Base-by-base conservation (phyloP, 129 eudicot genomes). In the Tagetes erecta region DNA sequence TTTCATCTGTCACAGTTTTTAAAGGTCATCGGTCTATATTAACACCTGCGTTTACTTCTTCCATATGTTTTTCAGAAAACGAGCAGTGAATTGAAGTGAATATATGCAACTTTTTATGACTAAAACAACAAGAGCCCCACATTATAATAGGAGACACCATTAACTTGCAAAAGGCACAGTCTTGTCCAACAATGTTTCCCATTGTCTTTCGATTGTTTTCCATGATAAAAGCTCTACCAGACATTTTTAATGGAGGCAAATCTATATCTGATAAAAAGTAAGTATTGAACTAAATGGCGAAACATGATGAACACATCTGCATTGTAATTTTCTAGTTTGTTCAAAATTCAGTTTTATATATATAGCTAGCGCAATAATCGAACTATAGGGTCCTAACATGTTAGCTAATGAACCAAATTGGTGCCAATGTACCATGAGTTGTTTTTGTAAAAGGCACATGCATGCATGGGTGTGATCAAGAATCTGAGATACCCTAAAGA, bases 151-250 rank as follows among this genome's bases (percentile, higher is more conserved):
- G 64, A n/a, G 41, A 38, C 62, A 50, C 70, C 70, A 39, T 67
- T 82, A 40, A 53, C 71, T 77, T 60, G 77, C 50, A 42, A 77
- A 76, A 65, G 69, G 72, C 60, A 68, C 76, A 41, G 5, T 65
- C 70, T 64, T 78, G 50, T 57, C 75, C 73, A 68, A 35, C 77
- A 57, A 74, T 56, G 64, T 53, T 31, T 65, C 77, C 70, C 70
- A 63, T 47, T 44, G 58, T 51, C 69, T 73, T 69, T 55, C 47
- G 46, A 46, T 11, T 55, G 70, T 76, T 73, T 80, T 70, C 77
- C 64, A 62, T 37, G 51, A 58, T 27, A 45, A 46, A 76, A 42
- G 70, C 8, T 68, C 80, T 64, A 70, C 86, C 53, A 31, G 58
- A 53, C 63, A 73, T 33, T 36, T 78, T 53, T 49, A 12, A 45